Base-by-base conservation (phyloP, 2,329 filamentous ascomycete genomes). In the Xylariaceae sp. region DNA sequence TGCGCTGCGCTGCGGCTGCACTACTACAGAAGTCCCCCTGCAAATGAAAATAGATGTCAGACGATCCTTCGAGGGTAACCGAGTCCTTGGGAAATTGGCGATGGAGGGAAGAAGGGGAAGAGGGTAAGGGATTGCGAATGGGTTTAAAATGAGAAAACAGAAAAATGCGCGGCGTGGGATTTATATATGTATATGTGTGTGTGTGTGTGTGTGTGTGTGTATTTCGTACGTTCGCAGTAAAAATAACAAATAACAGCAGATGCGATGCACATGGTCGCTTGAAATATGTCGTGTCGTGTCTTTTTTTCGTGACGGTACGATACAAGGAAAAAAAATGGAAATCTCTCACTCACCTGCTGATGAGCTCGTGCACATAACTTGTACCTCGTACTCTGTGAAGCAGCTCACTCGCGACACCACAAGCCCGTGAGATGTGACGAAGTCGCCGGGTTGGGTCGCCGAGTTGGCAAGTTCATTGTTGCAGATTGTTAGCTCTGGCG, bases 11-110 rank as follows among this genome's bases (percentile, higher is more conserved):
- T 30, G 23, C 23, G 23, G 23, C 23, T 30, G 8, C 37, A 41
- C 37, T 41, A 41, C 37, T 41, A 13, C 23, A 30, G 23, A 30
- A 30, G 23, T 30, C 11, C 37, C 37, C 37, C 37, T 41, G 37
- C 11, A 41, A 30, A 41, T 41, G 11, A 41, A 41, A 41, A 9
- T 10, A 41, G 11, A 10, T 41, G 37, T 41, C 37, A 41, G 37
- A 64, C 60, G 47, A 62, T 62, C 60, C 61, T 61, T n/a, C 53
- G 39, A 53, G 53, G 47, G 10, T 52, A 15, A 39, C 52, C 48
- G 55, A 55, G 54, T 56, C 56, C 59, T 55, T 50, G 30, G 55
- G 55, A 49, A 54, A 47, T 54, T 13, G 44, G 54, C 11, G 37
- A 61, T 44, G 34, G 57, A 60, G 37, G 37, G 23, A 30, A 30